Conservation (phyloP, 2,329 filamentous ascomycete genomes). For the Aspergillus nomiae region DNA sequence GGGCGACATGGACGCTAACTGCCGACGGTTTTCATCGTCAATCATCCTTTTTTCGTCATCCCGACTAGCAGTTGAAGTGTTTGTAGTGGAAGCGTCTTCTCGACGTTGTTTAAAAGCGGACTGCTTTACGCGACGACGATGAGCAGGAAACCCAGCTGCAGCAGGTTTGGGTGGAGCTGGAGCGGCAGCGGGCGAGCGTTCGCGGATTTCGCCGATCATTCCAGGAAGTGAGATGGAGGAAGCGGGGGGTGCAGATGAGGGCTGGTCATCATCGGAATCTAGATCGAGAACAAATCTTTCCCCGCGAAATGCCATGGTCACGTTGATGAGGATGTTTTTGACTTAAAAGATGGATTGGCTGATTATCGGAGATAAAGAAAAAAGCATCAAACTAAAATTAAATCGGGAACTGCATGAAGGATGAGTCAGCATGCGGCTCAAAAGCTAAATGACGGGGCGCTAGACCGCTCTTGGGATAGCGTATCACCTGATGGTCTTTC, state of each 20-base stretch:
- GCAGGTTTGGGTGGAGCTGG: slow-evolving; percentile 57
- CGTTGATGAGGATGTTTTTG: neutral
- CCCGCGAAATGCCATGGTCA: slow-evolving; percentile 55
- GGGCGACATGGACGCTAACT: slow-evolving; percentile 74
- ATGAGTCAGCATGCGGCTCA: slow-evolving; percentile 38
- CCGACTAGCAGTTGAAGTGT: slow-evolving; percentile 3
- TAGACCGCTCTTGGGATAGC: slow-evolving; percentile 27
- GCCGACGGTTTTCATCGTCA: slow-evolving; percentile 76
- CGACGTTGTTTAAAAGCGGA: slow-evolving; percentile 78
- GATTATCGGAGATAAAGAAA: slow-evolving; percentile 11
- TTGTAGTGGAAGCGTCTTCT: slow-evolving; percentile 14
- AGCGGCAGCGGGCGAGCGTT: slow-evolving; percentile 62
- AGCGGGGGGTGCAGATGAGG: slow-evolving; percentile 26
- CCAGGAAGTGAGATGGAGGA: slow-evolving; percentile 29
- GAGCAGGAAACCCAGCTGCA: slow-evolving; percentile 81
- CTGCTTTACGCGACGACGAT: slow-evolving; percentile 71
- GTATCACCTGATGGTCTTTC: slow-evolving; percentile 11
- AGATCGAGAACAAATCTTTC: slow-evolving; percentile 64
- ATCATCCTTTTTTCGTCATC: slow-evolving; percentile 69
- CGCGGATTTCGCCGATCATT: slow-evolving; percentile 74
- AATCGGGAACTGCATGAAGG: neutral
- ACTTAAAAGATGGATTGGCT: neutral
- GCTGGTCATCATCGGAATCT: slow-evolving; percentile 52
- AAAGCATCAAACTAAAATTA: neutral
- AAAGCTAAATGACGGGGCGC: slow-evolving; percentile 35